Percentiles rank a stretch among this genome's conserved stretches.
phyloP scores from a whole-genome alignment of 2,329 filamentous ascomycete genomes.

The Penicillium sp. region DNA sequence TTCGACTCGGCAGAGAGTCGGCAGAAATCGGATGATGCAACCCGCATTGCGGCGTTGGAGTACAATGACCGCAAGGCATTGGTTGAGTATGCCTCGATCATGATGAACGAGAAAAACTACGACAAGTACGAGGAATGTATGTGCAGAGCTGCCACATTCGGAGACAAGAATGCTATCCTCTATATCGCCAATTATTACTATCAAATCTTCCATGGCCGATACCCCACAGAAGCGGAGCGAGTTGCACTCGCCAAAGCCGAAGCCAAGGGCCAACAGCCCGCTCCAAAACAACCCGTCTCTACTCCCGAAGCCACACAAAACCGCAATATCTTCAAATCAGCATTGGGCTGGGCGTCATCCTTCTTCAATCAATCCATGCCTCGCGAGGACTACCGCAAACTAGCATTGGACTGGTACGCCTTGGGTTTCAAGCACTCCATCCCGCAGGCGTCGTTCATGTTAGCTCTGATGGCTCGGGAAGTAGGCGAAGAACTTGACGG shows the following conservation, averaged over 20 bases:
- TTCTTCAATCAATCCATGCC: slow-evolving; percentile 29
- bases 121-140: slow-evolving; percentile 45
- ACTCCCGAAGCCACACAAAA: background rate
- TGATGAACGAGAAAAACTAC: slow-evolving; percentile 33
- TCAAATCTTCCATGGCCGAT: slow-evolving; percentile 36
- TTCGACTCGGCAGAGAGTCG: slow-evolving; percentile 12
- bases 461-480: slow-evolving; percentile 40
- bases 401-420: slow-evolving; percentile 46
- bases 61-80: slow-evolving; percentile 42
- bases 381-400: slow-evolving; percentile 32
- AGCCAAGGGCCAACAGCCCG: background rate
- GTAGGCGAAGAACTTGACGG: slow-evolving; percentile 28
- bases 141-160: slow-evolving; percentile 40
- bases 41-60: slow-evolving; percentile 36
- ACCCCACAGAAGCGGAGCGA: slow-evolving; percentile 32
- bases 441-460: slow-evolving; percentile 33
- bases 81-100: slow-evolving; percentile 33
- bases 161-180: slow-evolving; percentile 38
- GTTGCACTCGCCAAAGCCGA: background rate
- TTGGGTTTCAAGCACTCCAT: slow-evolving; percentile 33
- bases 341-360: slow-evolving; percentile 8
- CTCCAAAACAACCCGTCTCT: background rate
- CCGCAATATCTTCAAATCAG: background rate
- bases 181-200: slow-evolving; percentile 47
- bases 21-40: slow-evolving; percentile 28